phyloP scores from a whole-genome alignment of 2,329 filamentous ascomycete genomes.

The Calonectria leucothoes region DNA sequence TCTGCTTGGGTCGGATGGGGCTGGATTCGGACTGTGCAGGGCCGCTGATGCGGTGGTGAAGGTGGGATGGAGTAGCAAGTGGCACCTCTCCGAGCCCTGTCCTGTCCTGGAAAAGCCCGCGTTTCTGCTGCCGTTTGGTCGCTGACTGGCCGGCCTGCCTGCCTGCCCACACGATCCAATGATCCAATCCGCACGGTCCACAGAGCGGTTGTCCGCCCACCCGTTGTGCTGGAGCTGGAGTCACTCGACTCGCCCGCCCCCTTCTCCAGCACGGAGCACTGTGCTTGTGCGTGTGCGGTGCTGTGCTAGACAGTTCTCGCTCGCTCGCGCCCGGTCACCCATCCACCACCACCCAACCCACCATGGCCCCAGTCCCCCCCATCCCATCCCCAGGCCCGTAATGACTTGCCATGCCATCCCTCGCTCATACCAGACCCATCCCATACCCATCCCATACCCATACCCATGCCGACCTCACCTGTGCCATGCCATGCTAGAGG shows the following conservation, averaged over 20 bases:
- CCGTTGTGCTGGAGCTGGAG: slow-evolving; percentile 8
- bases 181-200: slow-evolving; percentile 3
- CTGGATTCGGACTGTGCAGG: slow-evolving; percentile 14
- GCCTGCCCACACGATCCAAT: slow-evolving; percentile 8
- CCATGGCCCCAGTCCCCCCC: neutral
- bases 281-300: neutral
- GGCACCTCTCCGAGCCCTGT: neutral
- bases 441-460: slow-evolving; percentile 3
- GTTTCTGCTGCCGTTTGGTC: slow-evolving; percentile 4
- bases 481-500: slow-evolving; percentile 16
- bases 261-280: neutral
- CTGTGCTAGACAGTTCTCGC: slow-evolving; percentile 3
- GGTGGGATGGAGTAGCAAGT: slow-evolving; percentile 14
- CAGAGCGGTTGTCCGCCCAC: slow-evolving; percentile 16
- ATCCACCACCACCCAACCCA: neutral
- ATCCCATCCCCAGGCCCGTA: slow-evolving; percentile 6
- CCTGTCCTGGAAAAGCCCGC: slow-evolving; percentile 8
- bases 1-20: neutral
- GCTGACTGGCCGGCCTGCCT: slow-evolving; percentile 11
- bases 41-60: slow-evolving; percentile 15
- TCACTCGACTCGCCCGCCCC: slow-evolving; percentile 1
- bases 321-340: neutral
- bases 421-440: slow-evolving; percentile 9
- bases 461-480: neutral
- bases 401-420: slow-evolving; percentile 7